Conservation (phyloP, 345 rosid genomes). For the Eucalyptus guilfoylei region DNA sequence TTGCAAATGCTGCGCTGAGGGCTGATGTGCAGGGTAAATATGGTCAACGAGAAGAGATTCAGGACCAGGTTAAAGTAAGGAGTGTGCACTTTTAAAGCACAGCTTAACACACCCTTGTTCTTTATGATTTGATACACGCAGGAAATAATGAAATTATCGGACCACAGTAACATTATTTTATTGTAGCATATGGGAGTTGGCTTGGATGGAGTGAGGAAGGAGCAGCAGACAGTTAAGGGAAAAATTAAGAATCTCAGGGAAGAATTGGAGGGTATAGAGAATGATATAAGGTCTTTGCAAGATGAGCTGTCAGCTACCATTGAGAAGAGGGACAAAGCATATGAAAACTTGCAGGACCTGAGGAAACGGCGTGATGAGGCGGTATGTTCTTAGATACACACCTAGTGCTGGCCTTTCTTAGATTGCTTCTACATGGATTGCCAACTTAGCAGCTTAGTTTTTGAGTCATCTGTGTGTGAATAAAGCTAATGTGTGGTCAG, state of each 20-base stretch:
- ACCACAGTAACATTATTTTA: not conserved
- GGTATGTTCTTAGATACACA: constrained; percentile 23
- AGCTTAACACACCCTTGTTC: not conserved
- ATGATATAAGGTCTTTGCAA: constrained; percentile 42
- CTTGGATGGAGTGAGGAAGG: constrained; percentile 85
- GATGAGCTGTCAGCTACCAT: constrained; percentile 35
- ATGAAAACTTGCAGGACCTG: constrained; percentile 36
- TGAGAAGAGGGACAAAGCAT: constrained; percentile 54
- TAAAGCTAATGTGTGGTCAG: not conserved
- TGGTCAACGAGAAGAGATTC: constrained; percentile 81
- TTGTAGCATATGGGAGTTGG: constrained; percentile 78
- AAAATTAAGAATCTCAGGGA: constrained; percentile 42
- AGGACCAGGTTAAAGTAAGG: constrained; percentile 94
- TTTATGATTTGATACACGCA: not conserved
- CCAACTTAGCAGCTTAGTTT: not conserved
- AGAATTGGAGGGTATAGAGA: constrained; percentile 40
- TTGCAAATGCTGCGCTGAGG: constrained; percentile 71
- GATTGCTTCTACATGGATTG: not conserved
- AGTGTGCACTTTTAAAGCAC: not conserved
- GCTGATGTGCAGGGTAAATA: constrained; percentile 77
- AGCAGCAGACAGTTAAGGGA: constrained; percentile 54
- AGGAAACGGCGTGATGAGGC: constrained; percentile 56
- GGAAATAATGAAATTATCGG: not conserved
- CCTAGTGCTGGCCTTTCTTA: not conserved
- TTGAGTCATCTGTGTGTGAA: not conserved